phyloP scores from a whole-genome alignment of 202 grass and related monocot species.

The Musa balbisiana region DNA sequence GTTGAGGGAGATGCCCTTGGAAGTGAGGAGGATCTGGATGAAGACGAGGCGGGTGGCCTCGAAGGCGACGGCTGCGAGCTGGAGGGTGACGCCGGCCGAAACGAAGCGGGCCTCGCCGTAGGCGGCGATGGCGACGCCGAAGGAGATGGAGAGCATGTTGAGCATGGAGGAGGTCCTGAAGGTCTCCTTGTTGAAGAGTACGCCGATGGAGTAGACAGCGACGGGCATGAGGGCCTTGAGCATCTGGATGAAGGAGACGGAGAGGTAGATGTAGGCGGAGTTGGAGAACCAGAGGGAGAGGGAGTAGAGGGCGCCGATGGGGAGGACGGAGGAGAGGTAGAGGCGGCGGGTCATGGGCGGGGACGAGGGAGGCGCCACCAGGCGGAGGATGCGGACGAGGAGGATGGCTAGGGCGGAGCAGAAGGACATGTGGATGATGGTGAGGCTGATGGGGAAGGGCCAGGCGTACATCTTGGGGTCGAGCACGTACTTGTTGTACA shows the following conservation, averaged over 20 bases:
- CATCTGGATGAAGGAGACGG: conserved; percentile 99
- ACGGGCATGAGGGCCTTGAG: conserved; percentile 99
- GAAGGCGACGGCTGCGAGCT: conserved; percentile 86
- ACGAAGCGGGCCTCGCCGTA: conserved; percentile 91
- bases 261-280: conserved; percentile 99
- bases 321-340: conserved; percentile 72
- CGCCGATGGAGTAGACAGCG: conserved; percentile 87
- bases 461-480: conserved; percentile 99
- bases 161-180: conserved; percentile 74
- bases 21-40: conserved; percentile 98
- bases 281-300: conserved; percentile 99
- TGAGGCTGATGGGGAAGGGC: conserved; percentile 96
- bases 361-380: conserved; percentile 63
- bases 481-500: conserved; percentile 99
- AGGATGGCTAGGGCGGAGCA: conserved; percentile 81
- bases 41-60: conserved; percentile 91
- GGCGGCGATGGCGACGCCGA: conserved; percentile 92
- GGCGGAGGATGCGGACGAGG: conserved; percentile 68
- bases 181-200: conserved; percentile 74
- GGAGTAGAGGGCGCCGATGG: conserved; percentile 95
- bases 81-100: conserved; percentile 58
- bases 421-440: conserved; percentile 95
- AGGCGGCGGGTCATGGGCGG: conserved; percentile 67
- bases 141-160: conserved; percentile 99
- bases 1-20: conserved; percentile 97